Evolutionary conservation across 75 land plant genomes (phyloP).

Genomic region (Cunninghamia lanceolata): DNA sequence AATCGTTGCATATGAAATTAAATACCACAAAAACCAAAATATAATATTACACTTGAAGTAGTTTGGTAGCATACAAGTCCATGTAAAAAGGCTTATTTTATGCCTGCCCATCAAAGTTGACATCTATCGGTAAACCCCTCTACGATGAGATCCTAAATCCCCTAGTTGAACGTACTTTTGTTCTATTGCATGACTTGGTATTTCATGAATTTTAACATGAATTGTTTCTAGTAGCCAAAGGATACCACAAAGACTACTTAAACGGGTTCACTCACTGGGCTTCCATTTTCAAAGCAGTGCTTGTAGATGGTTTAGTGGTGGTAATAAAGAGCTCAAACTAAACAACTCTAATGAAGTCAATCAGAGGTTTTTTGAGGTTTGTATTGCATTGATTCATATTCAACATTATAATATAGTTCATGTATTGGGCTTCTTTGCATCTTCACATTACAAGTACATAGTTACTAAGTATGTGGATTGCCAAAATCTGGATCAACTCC

Average conservation of each 20-base stretch:
- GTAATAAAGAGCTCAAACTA: neutral
- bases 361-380: neutral
- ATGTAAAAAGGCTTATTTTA: no score
- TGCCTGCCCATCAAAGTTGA: no score
- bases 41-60: no score
- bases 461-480: neutral
- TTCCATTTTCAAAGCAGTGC: neutral
- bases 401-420: neutral
- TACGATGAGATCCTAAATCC: no score
- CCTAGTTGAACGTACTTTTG: no score
- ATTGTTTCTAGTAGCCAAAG: neutral
- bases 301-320: neutral
- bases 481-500: neutral
- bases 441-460: neutral
- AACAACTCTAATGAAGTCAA: neutral
- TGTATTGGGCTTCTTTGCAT: neutral
- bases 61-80: no score
- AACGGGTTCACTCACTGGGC: neutral
- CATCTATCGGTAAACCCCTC: no score
- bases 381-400: neutral
- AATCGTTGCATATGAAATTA: no score
- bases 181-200: no score
- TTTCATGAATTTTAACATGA: no score
- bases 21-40: no score
- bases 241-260: neutral